Evolutionary conservation across 495 filamentous ascomycete species (phyloP).

Genomic region (Penicillium coffeae): DNA sequence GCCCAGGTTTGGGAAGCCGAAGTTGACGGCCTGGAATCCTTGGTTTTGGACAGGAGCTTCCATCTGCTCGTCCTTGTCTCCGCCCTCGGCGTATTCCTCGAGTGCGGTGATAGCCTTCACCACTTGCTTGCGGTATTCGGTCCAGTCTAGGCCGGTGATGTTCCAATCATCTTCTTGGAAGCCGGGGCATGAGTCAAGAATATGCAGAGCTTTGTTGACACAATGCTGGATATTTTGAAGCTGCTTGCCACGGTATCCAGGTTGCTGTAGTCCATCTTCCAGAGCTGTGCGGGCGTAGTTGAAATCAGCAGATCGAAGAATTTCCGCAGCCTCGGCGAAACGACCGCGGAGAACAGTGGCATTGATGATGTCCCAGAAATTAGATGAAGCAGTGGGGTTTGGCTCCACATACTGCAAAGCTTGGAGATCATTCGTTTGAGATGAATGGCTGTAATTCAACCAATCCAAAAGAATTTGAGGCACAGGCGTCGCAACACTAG

Average conservation of each 20-base stretch:
- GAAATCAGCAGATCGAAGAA: slow-evolving; percentile 72
- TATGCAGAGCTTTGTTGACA: slow-evolving; percentile 56
- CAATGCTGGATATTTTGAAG: slow-evolving; percentile 69
- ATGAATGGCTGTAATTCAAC: slow-evolving; percentile 65
- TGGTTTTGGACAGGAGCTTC: slow-evolving; percentile 29
- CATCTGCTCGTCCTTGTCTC: slow-evolving; percentile 36
- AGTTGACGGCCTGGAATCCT: slow-evolving; percentile 49
- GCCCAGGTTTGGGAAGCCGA: slow-evolving; percentile 41
- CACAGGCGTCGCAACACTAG: slow-evolving; percentile 47
- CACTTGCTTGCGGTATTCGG: slow-evolving; percentile 67
- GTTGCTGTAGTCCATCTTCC: slow-evolving; percentile 53
- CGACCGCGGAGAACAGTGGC: slow-evolving; percentile 65
- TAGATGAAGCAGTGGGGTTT: slow-evolving; percentile 64
- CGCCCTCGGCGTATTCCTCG: slow-evolving; percentile 69
- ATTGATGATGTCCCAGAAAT: slow-evolving; percentile 79
- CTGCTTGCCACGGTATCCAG: slow-evolving; percentile 65
- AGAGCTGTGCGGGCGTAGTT: slow-evolving; percentile 58
- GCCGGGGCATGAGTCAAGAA: slow-evolving; percentile 69
- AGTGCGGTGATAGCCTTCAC: slow-evolving; percentile 62
- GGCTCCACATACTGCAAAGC: slow-evolving; percentile 58
- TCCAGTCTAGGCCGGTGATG: slow-evolving; percentile 71
- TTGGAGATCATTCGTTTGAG: slow-evolving; percentile 55
- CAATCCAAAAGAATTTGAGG: slow-evolving; percentile 75
- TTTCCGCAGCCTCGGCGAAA: slow-evolving; percentile 54
- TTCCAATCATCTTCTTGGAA: slow-evolving; percentile 66